These are phyloP conservation scores for Dalechampia spathulata DNA, from an alignment of 441 rosid genomes.

Conservation along the genomic window DNA sequence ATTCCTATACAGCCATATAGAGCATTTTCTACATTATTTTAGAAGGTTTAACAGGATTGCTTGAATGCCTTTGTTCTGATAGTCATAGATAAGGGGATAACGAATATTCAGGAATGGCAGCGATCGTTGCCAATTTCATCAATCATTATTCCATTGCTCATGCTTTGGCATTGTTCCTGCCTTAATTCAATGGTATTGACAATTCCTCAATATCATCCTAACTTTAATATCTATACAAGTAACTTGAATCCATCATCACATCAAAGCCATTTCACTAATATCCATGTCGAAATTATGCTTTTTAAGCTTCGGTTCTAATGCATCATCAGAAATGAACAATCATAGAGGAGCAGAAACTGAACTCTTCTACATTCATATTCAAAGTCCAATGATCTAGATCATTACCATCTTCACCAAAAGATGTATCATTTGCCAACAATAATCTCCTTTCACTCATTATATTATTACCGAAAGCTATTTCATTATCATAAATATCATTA, in stretches of 20 bases:
- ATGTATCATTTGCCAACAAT: background rate
- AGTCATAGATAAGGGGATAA: slow-evolving; percentile 3
- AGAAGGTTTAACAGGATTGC: slow-evolving; percentile 9
- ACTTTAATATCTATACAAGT: slow-evolving; percentile 16
- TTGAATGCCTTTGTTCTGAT: slow-evolving; percentile 12
- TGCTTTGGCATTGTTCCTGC: background rate
- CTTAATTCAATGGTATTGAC: background rate
- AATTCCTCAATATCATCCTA: slow-evolving; percentile 17
- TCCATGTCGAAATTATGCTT: slow-evolving; percentile 17
- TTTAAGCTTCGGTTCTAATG: slow-evolving; percentile 2
- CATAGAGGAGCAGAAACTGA: slow-evolving; percentile 7
- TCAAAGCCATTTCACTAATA: slow-evolving; percentile 6
- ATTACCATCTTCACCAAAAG: slow-evolving; percentile 12
- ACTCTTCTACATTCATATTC: slow-evolving; percentile 9
- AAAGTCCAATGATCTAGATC: slow-evolving; percentile 2
- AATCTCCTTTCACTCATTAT: background rate
- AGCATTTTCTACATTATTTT: too few relatives aligned
- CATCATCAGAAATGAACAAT: slow-evolving; percentile 15
- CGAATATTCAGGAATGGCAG: slow-evolving; percentile 4
- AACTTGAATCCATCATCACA: background rate
- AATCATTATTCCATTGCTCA: background rate
- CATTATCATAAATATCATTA: background rate
- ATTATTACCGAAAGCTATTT: background rate
- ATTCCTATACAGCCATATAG: too few relatives aligned
- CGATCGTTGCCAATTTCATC: slow-evolving; percentile 1